Percentiles rank a stretch among this genome's conserved stretches.
Evolutionary conservation across 345 rosid species (phyloP).

Genomic region (Corchorus capsularis): DNA sequence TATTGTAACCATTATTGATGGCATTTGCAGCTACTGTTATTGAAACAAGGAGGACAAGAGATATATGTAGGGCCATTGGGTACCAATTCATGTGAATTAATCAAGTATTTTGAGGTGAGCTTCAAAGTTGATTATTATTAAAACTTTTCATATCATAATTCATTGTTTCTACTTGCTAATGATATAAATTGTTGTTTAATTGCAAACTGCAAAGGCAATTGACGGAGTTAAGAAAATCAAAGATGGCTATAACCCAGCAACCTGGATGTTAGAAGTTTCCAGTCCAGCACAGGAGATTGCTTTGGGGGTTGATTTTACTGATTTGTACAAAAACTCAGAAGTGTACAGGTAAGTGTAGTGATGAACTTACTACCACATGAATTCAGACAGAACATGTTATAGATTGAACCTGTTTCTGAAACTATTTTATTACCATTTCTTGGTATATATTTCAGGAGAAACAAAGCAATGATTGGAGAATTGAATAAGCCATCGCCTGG

Average conservation of each 20-base stretch:
- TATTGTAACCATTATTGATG: neutral
- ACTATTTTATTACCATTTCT: neutral
- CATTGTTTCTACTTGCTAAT: neutral
- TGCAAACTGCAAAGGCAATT: slow-evolving; percentile 49
- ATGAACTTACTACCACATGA: neutral
- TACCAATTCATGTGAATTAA: slow-evolving; percentile 52
- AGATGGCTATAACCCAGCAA: slow-evolving; percentile 84
- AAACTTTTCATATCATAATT: neutral
- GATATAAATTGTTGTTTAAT: neutral
- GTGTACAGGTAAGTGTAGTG: slow-evolving; percentile 43
- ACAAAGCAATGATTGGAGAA: slow-evolving; percentile 55
- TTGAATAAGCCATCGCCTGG: slow-evolving; percentile 55
- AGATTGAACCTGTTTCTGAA: neutral
- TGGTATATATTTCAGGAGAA: slow-evolving; percentile 50
- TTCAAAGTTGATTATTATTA: neutral
- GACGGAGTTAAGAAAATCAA: slow-evolving; percentile 59
- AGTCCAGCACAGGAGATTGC: slow-evolving; percentile 56
- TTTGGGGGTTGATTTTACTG: slow-evolving; percentile 63
- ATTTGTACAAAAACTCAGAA: slow-evolving; percentile 57
- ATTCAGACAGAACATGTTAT: neutral
- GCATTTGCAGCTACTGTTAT: slow-evolving; percentile 55
- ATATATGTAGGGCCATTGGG: slow-evolving; percentile 86
- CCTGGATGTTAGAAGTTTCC: slow-evolving; percentile 88
- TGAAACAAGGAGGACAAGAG: slow-evolving; percentile 82
- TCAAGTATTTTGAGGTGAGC: slow-evolving; percentile 68